Evolutionary conservation across 345 rosid species (phyloP).

Genomic region (Salix brachista): DNA sequence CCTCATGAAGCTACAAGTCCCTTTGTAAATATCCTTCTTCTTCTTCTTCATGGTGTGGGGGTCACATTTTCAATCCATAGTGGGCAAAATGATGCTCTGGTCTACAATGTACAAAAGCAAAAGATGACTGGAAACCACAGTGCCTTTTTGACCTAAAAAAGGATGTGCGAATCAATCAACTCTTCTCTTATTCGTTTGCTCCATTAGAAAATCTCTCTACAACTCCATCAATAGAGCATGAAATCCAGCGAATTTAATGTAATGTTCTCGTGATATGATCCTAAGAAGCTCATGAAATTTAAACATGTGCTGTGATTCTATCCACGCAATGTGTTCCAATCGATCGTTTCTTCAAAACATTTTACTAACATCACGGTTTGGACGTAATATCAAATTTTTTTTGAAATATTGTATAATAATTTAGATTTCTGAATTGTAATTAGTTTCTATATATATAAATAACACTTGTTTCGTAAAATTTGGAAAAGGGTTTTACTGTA

Average conservation of each 20-base stretch:
- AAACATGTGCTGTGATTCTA: too few relatives aligned
- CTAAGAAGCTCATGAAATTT: too few relatives aligned
- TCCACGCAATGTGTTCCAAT: too few relatives aligned
- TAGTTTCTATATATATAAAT: neutral
- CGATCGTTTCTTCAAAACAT: too few relatives aligned
- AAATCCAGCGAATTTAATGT: neutral
- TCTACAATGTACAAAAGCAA: constrained; percentile 26
- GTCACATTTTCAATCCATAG: constrained; percentile 15
- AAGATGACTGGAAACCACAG: constrained; percentile 7
- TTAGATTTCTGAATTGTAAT: too few relatives aligned
- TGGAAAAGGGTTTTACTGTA: neutral
- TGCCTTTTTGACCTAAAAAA: constrained; percentile 17
- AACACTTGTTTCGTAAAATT: neutral
- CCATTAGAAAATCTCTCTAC: neutral
- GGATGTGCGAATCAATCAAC: neutral
- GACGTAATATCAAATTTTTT: too few relatives aligned
- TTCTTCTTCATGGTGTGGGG: constrained; percentile 3
- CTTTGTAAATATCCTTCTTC: neutral
- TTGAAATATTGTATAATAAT: too few relatives aligned
- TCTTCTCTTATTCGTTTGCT: neutral
- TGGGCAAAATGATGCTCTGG: constrained; percentile 14
- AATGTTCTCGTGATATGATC: too few relatives aligned
- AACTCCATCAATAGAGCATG: too few relatives aligned
- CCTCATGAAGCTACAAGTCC: neutral
- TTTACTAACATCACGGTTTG: too few relatives aligned